Percentiles rank a stretch among this genome's conserved stretches.
Conservation (phyloP, 139 green algal genomes). For the Monoraphidium neglectum region DNA sequence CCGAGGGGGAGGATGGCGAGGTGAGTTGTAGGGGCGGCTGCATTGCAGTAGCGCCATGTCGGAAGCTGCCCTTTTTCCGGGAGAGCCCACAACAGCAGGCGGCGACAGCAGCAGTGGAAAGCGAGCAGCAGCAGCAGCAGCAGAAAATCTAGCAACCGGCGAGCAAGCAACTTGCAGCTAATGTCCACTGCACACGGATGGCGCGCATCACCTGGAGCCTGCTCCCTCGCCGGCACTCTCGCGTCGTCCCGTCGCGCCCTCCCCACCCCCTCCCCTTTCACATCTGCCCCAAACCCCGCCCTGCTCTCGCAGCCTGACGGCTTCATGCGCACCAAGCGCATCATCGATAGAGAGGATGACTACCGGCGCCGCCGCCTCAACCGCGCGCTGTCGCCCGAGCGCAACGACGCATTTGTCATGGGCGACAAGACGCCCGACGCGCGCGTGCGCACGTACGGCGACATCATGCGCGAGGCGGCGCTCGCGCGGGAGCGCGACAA, state of each 20-base stretch:
- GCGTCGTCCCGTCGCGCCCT: neutral
- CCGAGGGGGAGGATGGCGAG: slow-evolving; percentile 26
- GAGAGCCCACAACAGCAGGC: too few species aligned
- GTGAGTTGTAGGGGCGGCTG: neutral
- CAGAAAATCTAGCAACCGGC: neutral
- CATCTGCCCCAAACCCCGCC: neutral
- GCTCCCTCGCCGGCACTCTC: too few species aligned
- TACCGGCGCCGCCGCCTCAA: slow-evolving; percentile 83
- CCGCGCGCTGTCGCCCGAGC: slow-evolving; percentile 84
- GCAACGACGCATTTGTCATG: slow-evolving; percentile 92
- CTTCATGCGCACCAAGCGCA: slow-evolving; percentile 47
- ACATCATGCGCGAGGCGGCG: slow-evolving; percentile 86
- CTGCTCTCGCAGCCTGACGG: neutral
- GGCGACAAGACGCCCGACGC: slow-evolving; percentile 83
- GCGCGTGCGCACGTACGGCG: slow-evolving; percentile 85
- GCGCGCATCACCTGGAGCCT: too few species aligned
- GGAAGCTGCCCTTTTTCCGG: too few species aligned
- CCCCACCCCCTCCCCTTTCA: neutral
- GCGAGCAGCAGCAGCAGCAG: neutral
- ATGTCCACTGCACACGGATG: too few species aligned
- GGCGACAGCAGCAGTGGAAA: too few species aligned
- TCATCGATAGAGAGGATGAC: slow-evolving; percentile 92
- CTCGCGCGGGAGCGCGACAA: slow-evolving; percentile 90
- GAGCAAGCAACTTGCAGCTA: too few species aligned
- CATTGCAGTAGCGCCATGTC: too few species aligned